Conservation (phyloP, 768 basidiomycete species). For the Pisolithus marmoratus region DNA sequence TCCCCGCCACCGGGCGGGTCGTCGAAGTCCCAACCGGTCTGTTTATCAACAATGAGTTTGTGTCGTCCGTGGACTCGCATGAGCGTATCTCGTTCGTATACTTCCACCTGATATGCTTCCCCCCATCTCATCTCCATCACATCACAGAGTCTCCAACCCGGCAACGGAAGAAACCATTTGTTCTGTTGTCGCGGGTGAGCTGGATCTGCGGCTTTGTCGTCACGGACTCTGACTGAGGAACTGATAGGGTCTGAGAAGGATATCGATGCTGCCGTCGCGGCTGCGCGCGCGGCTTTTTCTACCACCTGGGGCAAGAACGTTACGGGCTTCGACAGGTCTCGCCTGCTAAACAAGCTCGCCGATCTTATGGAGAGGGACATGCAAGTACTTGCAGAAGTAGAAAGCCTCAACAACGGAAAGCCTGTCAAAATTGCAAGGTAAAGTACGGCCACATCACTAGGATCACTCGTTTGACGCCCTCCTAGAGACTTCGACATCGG, state of each 20-base stretch:
- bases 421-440: constrained; percentile 60
- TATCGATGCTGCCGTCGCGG: constrained; percentile 77
- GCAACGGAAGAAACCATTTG: constrained; percentile 72
- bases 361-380: constrained; percentile 85
- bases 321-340: constrained; percentile 76
- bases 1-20: constrained; percentile 40
- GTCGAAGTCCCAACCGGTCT: constrained; percentile 73
- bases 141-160: constrained; percentile 66
- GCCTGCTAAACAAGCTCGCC: constrained; percentile 78
- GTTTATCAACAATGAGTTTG: constrained; percentile 90
- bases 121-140: constrained; percentile 10
- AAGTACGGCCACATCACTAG: constrained; percentile 29
- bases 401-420: constrained; percentile 88
- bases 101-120: constrained; percentile 3
- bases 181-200: constrained; percentile 56
- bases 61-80: constrained; percentile 62
- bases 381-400: constrained; percentile 77
- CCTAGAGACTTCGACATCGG: constrained; percentile 74
- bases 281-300: constrained; percentile 77
- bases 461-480: constrained; percentile 3
- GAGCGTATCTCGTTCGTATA: constrained; percentile 57
- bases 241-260: constrained; percentile 64
- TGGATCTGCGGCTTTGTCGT: too few species aligned
- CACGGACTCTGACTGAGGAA: too few species aligned
- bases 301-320: constrained; percentile 88